A percentile compares a stretch with the other conserved stretches of the same genome.
phyloP scores from a whole-genome alignment of 148 eudicot genomes.

The Heliamphora exappendiculata region DNA sequence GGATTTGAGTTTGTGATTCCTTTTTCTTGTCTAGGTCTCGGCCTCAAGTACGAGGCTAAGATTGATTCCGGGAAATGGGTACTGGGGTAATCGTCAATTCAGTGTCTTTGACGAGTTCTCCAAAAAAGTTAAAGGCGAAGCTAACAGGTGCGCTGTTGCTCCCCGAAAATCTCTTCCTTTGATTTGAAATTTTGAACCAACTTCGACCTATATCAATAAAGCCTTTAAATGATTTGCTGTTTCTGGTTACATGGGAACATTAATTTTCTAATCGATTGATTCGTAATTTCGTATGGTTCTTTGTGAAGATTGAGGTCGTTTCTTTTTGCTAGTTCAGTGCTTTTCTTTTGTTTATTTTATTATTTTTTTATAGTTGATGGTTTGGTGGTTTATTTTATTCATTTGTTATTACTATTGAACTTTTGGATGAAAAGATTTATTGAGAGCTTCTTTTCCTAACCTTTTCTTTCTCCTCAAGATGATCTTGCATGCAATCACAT shows the following conservation, averaged over 20 bases:
- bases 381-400: too few species aligned
- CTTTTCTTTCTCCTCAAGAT: neutral
- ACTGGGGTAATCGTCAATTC: slow-evolving; percentile 45
- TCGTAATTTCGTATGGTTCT: neutral
- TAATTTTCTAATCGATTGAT: neutral
- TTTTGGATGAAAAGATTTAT: neutral
- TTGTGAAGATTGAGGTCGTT: slow-evolving; percentile 3
- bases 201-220: neutral
- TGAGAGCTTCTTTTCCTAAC: too few species aligned
- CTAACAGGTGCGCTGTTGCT: slow-evolving; percentile 29
- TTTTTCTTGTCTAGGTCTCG: slow-evolving; percentile 16
- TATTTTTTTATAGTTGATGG: neutral
- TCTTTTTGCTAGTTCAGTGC: neutral
- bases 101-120: slow-evolving; percentile 85
- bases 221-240: neutral
- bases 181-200: neutral
- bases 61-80: slow-evolving; percentile 27
- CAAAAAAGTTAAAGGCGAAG: slow-evolving; percentile 74
- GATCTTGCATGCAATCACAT: neutral
- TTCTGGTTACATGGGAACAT: neutral
- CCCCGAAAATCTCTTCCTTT: neutral
- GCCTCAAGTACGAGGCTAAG: slow-evolving; percentile 30
- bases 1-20: neutral
- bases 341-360: neutral
- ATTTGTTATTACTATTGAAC: neutral